Conservation (phyloP, 1,284 basidiomycete genomes). For the Austroboletus niveus region DNA sequence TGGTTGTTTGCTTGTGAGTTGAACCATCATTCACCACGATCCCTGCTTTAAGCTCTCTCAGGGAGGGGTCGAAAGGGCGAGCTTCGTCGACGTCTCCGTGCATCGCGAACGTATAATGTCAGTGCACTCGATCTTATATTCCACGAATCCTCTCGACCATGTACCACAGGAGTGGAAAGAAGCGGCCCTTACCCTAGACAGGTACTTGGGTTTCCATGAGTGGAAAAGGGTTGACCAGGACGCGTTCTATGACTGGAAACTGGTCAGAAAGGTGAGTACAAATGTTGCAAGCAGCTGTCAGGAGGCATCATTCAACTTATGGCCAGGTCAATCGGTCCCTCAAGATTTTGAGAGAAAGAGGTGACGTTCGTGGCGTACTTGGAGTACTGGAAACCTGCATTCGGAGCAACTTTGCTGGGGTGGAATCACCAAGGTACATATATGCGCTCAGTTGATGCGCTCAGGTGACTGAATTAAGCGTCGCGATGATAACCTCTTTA, state of each 20-base stretch:
- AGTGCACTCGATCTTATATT: background rate
- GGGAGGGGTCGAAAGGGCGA: conserved; percentile 85
- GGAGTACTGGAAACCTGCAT: conserved; percentile 93
- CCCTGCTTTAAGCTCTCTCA: conserved; percentile 23
- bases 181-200: conserved; percentile 78
- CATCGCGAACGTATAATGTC: conserved; percentile 69
- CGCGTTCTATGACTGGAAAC: conserved; percentile 85
- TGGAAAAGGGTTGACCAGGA: conserved; percentile 90
- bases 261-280: conserved; percentile 65
- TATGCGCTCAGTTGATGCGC: background rate
- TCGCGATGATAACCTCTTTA: conserved; percentile 4
- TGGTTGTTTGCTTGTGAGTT: conserved; percentile 83
- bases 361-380: conserved; percentile 82
- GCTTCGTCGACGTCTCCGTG: conserved; percentile 73
- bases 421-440: conserved; percentile 75
- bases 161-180: conserved; percentile 75
- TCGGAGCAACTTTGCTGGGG: conserved; percentile 92
- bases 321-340: conserved; percentile 65
- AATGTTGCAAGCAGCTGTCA: background rate
- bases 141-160: background rate
- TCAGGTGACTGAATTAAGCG: background rate
- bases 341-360: conserved; percentile 58
- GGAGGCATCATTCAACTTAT: background rate
- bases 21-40: background rate
- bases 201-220: conserved; percentile 77